phyloP scores from a whole-genome alignment of 139 green algal species.

The Closterium sp. region DNA sequence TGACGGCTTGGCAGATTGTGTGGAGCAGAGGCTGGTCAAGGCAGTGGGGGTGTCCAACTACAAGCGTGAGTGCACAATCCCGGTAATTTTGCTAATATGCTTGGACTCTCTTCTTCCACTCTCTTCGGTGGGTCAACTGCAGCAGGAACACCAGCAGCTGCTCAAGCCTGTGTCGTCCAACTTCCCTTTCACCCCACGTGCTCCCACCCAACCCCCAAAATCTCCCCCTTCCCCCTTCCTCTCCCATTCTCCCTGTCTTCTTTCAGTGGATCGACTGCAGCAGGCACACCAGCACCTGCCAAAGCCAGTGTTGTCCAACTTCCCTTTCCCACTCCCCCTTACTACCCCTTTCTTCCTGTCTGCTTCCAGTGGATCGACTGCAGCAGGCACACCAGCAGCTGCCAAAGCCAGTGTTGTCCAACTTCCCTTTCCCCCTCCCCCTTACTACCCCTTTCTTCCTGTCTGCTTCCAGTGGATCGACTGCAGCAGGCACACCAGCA shows the following conservation, averaged over 20 bases:
- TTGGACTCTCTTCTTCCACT: too few species aligned
- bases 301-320: slow-evolving; percentile 52
- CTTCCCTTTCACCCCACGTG: background rate
- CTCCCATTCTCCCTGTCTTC: background rate
- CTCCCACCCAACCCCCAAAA: too few species aligned
- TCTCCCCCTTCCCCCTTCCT: background rate
- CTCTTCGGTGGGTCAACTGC: too few species aligned
- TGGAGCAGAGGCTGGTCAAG: too few species aligned
- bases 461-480: slow-evolving; percentile 51
- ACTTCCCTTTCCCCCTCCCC: background rate
- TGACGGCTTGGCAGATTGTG: too few species aligned
- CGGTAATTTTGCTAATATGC: too few species aligned
- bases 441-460: background rate
- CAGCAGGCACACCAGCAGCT: slow-evolving; percentile 64
- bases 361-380: slow-evolving; percentile 62
- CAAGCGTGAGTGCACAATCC: too few species aligned
- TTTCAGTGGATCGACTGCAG: slow-evolving; percentile 58
- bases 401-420: slow-evolving; percentile 54
- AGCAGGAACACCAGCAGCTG: too few species aligned
- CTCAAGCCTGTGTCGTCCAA: background rate
- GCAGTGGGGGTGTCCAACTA: too few species aligned
- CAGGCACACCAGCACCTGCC: slow-evolving; percentile 65
- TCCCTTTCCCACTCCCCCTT: background rate
- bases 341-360: background rate
- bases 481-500: slow-evolving; percentile 61